phyloP scores from a whole-genome alignment of 257 asterid species.

The Voacanga thouarsii region DNA sequence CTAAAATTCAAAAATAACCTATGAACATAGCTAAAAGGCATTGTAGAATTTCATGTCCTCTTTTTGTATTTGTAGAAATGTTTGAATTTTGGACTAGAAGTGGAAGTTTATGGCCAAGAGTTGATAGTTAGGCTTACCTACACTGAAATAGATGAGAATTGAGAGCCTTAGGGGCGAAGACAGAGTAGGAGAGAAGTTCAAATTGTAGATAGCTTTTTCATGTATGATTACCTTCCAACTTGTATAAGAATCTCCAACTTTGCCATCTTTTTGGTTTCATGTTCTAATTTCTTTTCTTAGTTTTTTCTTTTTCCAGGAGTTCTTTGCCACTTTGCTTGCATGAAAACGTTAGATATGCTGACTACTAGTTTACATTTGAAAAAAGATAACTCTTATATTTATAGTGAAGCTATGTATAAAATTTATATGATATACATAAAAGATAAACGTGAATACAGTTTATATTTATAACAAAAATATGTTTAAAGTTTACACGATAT shows the following conservation, averaged over 20 bases:
- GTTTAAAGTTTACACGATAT: no score
- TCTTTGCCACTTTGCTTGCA: not conserved
- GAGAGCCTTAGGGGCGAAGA: conserved; percentile 61
- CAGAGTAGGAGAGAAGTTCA: conserved; percentile 42
- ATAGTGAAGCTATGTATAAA: no score
- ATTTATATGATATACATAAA: no score
- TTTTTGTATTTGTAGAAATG: not conserved
- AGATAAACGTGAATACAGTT: no score
- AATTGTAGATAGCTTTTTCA: conserved; percentile 33
- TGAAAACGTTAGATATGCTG: no score
- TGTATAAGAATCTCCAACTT: conserved; percentile 33
- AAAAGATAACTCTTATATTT: no score
- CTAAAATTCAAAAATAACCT: not conserved
- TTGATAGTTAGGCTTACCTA: conserved; percentile 53
- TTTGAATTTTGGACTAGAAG: not conserved
- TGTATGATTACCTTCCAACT: conserved; percentile 35
- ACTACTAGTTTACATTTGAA: no score
- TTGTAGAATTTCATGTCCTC: not conserved
- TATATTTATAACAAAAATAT: no score
- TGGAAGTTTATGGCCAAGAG: not conserved
- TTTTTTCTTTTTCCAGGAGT: not conserved
- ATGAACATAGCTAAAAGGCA: not conserved
- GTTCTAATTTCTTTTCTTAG: not conserved
- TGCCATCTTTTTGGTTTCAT: not conserved
- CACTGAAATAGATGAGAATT: conserved; percentile 20